Evolutionary conservation across 1,139 yeast genomes (phyloP).

Genomic region (Saccharomyces pastorianus): DNA sequence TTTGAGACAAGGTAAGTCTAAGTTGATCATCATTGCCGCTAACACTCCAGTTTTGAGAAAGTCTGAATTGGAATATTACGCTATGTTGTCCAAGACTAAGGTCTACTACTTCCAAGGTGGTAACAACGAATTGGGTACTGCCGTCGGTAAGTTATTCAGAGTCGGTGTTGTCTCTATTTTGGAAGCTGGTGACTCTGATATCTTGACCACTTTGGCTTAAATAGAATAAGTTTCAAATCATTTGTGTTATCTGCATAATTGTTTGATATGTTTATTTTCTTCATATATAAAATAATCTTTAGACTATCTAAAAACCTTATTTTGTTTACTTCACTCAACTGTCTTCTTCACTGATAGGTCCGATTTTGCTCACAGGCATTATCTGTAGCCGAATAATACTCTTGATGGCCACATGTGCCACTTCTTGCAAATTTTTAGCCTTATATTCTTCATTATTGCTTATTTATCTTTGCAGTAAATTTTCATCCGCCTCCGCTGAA

Average conservation of each 20-base stretch:
- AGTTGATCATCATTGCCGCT: constrained; percentile 96
- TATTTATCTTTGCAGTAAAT: neutral
- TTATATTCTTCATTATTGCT: neutral
- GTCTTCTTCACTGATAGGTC: too few relatives aligned
- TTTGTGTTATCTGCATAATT: neutral
- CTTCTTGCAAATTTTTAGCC: too few relatives aligned
- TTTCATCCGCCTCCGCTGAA: neutral
- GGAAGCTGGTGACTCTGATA: constrained; percentile 99
- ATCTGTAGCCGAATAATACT: too few relatives aligned
- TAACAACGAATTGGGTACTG: constrained; percentile 99
- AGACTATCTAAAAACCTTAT: neutral
- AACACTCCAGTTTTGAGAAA: constrained; percentile 99
- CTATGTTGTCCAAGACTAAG: constrained; percentile 98
- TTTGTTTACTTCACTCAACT: neutral
- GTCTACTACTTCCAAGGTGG: constrained; percentile 99
- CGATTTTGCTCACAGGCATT: too few relatives aligned
- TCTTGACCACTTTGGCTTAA: constrained; percentile 46
- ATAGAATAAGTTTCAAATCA: constrained; percentile 1
- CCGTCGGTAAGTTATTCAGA: constrained; percentile 99
- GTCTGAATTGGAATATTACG: constrained; percentile 99
- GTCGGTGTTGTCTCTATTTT: constrained; percentile 94
- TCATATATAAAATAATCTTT: neutral
- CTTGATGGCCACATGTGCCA: too few relatives aligned
- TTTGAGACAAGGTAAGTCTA: constrained; percentile 98
- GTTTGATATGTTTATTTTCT: neutral